Percentiles rank a stretch among this genome's conserved stretches.
Conservation (phyloP, 805 yeast species). For the Metschnikowia koreensis region DNA sequence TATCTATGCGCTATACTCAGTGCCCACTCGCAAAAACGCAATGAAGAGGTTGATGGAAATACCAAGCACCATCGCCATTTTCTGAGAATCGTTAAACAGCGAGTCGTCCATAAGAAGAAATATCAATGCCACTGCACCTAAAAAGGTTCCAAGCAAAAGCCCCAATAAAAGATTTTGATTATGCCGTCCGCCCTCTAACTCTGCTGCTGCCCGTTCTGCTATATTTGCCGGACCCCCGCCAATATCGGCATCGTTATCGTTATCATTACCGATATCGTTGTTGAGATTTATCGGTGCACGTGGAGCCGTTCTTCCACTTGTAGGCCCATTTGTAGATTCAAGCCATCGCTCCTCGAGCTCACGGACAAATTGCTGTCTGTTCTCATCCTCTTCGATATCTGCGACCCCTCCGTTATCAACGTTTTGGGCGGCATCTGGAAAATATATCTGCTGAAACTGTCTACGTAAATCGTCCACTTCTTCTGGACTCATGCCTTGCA, state of each 20-base stretch:
- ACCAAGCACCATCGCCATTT: constrained; percentile 73
- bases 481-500: constrained; percentile 78
- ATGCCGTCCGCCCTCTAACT: constrained; percentile 31
- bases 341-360: constrained; percentile 87
- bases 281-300: background rate
- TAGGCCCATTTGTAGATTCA: constrained; percentile 63
- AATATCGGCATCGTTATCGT: background rate
- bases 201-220: constrained; percentile 22
- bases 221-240: constrained; percentile 6
- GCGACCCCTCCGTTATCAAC: constrained; percentile 23
- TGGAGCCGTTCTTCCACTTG: background rate
- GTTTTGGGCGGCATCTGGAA: constrained; percentile 32
- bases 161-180: constrained; percentile 72
- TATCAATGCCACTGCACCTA: constrained; percentile 66
- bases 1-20: constrained; percentile 8
- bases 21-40: constrained; percentile 50
- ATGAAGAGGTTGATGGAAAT: constrained; percentile 64
- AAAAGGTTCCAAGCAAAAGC: constrained; percentile 65
- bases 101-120: constrained; percentile 60
- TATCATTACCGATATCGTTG: background rate
- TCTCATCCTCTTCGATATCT: constrained; percentile 46
- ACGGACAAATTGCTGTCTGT: constrained; percentile 40
- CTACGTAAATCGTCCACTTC: constrained; percentile 70
- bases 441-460: constrained; percentile 73
- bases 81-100: constrained; percentile 58